Conservation (phyloP, 2,329 filamentous ascomycete genomes). For the Trichoderma harzianum region DNA sequence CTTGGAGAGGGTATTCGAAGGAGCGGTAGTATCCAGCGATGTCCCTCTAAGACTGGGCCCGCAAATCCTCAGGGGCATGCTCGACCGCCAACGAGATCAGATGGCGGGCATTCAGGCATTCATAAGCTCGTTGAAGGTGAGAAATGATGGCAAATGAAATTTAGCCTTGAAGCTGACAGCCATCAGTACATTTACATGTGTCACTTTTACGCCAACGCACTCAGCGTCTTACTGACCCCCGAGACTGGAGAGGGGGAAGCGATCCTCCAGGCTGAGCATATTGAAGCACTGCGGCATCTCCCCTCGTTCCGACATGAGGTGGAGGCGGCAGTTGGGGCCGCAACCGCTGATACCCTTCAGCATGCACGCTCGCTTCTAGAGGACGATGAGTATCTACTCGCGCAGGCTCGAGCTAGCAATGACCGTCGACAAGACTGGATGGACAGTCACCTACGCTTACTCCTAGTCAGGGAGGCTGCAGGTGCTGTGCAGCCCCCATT, state of each 20-base stretch:
- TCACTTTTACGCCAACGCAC: slow-evolving; percentile 75
- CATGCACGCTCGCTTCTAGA: slow-evolving; percentile 50
- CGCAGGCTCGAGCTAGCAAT: slow-evolving; percentile 35
- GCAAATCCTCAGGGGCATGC: slow-evolving; percentile 56
- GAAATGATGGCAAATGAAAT: slow-evolving; percentile 14
- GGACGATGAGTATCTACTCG: slow-evolving; percentile 55
- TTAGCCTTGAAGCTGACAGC: background rate
- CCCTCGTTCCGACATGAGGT: slow-evolving; percentile 63
- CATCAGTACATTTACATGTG: slow-evolving; percentile 80
- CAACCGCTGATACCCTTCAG: slow-evolving; percentile 43
- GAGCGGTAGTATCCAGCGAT: slow-evolving; percentile 57
- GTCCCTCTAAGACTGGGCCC: slow-evolving; percentile 62
- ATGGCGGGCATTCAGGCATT: slow-evolving; percentile 73
- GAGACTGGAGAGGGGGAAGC: slow-evolving; percentile 25
- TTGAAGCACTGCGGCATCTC: slow-evolving; percentile 65
- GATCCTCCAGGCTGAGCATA: slow-evolving; percentile 55
- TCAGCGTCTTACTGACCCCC: slow-evolving; percentile 58
- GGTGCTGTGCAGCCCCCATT: slow-evolving; percentile 41
- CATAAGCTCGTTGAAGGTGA: slow-evolving; percentile 64
- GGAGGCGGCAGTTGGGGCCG: slow-evolving; percentile 45
- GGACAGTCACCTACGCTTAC: slow-evolving; percentile 45
- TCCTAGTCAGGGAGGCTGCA: slow-evolving; percentile 45
- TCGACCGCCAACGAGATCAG: slow-evolving; percentile 73
- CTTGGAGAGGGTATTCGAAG: slow-evolving; percentile 68
- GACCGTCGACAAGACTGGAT: slow-evolving; percentile 35